These are phyloP conservation scores for Fusarium nanum DNA, from an alignment of 2,329 filamentous ascomycete species.

Conservation along the genomic window DNA sequence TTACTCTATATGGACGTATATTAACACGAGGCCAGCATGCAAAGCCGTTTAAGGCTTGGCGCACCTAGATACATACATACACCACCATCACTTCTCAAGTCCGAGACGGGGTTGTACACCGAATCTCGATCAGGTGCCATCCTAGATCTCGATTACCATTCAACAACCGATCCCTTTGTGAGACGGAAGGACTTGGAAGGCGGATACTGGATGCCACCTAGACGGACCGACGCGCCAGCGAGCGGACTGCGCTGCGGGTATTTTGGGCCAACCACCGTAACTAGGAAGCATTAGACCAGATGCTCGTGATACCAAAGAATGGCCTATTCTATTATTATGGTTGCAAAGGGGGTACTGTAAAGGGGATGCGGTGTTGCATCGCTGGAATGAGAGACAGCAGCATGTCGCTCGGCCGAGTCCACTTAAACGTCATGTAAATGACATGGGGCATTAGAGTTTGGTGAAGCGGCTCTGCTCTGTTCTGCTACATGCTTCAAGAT, in stretches of 20 bases:
- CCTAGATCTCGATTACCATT: slow-evolving; percentile 28
- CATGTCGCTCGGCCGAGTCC: slow-evolving; percentile 27
- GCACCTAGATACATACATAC: background rate
- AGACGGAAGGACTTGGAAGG: slow-evolving; percentile 8
- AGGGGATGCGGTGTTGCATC: background rate
- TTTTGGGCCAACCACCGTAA: background rate
- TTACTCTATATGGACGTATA: slow-evolving; percentile 20
- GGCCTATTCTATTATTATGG: background rate
- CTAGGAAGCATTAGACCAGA: background rate
- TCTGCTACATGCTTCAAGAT: slow-evolving; percentile 4
- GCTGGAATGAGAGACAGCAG: slow-evolving; percentile 3
- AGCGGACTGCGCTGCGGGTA: background rate
- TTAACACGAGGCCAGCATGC: background rate
- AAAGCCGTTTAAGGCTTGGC: slow-evolving; percentile 28
- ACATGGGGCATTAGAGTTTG: slow-evolving; percentile 34
- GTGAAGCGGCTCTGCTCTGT: slow-evolving; percentile 32
- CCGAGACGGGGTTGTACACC: slow-evolving; percentile 12
- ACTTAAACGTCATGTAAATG: slow-evolving; percentile 34
- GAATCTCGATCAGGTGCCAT: slow-evolving; percentile 33
- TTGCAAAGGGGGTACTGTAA: background rate
- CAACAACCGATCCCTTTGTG: slow-evolving; percentile 27
- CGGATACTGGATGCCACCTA: slow-evolving; percentile 7
- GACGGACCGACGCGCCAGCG: slow-evolving; percentile 6
- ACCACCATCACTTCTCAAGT: background rate
- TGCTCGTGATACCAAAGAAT: background rate